These are phyloP conservation scores for Aspergillus novoparasiticus DNA, from an alignment of 2,329 filamentous ascomycete species.

Conservation along the genomic window DNA sequence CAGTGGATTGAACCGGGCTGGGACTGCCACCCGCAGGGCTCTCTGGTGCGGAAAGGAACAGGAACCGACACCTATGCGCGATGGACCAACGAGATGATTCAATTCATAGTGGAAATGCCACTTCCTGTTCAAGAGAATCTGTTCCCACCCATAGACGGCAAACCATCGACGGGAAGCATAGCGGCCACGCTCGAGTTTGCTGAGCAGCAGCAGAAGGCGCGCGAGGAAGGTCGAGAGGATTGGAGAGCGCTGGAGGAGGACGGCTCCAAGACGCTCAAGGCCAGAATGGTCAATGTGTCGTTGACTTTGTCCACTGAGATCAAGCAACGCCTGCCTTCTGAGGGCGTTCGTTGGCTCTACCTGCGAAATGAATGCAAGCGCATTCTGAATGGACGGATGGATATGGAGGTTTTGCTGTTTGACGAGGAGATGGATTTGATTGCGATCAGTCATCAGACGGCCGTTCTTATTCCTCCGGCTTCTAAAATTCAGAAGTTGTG, in stretches of 20 bases:
- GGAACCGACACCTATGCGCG: not conserved
- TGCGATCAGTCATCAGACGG: not conserved
- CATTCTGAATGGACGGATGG: not conserved
- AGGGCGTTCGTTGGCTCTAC: not conserved
- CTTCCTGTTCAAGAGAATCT: not conserved
- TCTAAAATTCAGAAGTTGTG: not conserved
- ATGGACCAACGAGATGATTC: slow-evolving; percentile 4
- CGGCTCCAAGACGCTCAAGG: not conserved
- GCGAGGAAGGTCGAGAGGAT: not conserved
- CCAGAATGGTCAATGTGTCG: not conserved
- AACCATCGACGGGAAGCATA: not conserved
- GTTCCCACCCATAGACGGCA: not conserved
- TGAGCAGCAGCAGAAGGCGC: not conserved
- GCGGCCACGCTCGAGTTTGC: not conserved
- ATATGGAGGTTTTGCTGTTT: not conserved
- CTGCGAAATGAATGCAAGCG: not conserved
- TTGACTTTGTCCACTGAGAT: not conserved
- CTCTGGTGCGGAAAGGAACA: not conserved
- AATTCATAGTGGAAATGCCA: not conserved
- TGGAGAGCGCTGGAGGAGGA: not conserved
- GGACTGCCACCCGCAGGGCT: slow-evolving; percentile 1
- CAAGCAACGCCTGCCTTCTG: not conserved
- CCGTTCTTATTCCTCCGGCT: not conserved
- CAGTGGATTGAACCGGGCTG: slow-evolving; percentile 8
- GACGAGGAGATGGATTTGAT: not conserved